Percentiles rank a stretch among this genome's conserved stretches.
These are phyloP conservation scores for Acmispon strigosus DNA, from an alignment of 306 rosid genomes.

Conservation along the genomic window DNA sequence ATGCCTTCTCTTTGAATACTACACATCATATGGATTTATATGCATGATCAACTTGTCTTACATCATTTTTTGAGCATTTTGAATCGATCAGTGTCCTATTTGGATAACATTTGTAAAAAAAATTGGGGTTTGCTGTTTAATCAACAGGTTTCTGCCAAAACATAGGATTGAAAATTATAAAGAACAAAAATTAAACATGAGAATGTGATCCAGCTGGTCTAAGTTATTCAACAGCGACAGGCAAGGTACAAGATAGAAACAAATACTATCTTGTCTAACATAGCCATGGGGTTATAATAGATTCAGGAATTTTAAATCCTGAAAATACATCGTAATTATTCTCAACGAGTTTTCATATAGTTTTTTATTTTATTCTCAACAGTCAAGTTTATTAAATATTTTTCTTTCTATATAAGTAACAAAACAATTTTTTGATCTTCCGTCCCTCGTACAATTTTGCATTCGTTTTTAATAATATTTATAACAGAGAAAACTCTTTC, in stretches of 20 bases:
- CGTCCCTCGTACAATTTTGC: no score
- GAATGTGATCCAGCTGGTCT: background rate
- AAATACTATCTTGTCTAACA: background rate
- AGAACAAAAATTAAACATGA: background rate
- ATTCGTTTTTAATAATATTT: no score
- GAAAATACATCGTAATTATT: no score
- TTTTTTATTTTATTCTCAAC: no score
- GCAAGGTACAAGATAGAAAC: background rate
- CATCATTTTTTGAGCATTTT: background rate
- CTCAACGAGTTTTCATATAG: no score
- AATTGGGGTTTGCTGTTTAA: background rate
- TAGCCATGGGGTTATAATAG: background rate
- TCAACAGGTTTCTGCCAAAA: background rate
- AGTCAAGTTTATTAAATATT: no score
- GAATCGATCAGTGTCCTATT: background rate
- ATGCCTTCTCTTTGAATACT: background rate
- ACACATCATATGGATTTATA: background rate
- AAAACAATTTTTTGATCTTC: no score
- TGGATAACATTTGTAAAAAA: background rate
- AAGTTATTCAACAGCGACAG: background rate
- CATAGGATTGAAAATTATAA: background rate
- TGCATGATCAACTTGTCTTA: background rate
- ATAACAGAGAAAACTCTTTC: no score
- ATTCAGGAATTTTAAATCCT: no score
- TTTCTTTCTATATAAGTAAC: no score